Evolutionary conservation across 257 asterid species (phyloP), one percentile per base, ranked within the genome.

Genomic region (Scutellaria baicalensis): DNA sequence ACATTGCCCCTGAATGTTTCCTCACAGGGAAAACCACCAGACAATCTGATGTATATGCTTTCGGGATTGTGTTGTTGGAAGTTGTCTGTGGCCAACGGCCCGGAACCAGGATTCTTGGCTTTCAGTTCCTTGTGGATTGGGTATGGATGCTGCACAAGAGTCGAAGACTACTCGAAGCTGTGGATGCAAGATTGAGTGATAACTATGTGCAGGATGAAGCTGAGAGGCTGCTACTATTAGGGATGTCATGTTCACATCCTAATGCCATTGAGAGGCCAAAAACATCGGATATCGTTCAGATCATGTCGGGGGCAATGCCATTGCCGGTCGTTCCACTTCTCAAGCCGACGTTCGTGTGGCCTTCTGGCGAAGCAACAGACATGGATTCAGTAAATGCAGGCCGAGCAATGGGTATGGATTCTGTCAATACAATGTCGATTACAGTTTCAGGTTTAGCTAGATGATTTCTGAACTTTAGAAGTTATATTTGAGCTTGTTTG

Each of bases 211-310:
- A 8, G 5, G 83, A 74, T 45, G 86, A 83, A 78, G 84, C 86
- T 3, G 51, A 75, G 67, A 76, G 70, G 12, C 18, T 83, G 66
- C 59, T 85, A 31, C 74, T 76, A 13, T 45, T 85, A 2, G 86
- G 88, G 57, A 17, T 85, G 36, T 84, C 88, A 33, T 85, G 90
- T 33, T 83, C 75, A 1, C 81, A 85, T 77, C 86, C 84, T 11
- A 72, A 27, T 10, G 79, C 84, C 1, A 50, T 51, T 55, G 80
- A 77, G 44, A 73, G 85, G 71, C 87, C 85, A 13, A 80, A 70
- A 38, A 38, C 84, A 23, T 68, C 74, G 42, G 69, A 43, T 0
- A 68, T 84, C 9, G 33, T 78, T 49, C 82, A 81, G 69, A 77
- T 84, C 20, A 45, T 73, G 59, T 68, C 71, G 7, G 79, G 73